phyloP scores from a whole-genome alignment of 495 filamentous ascomycete species.

The Talaromyces thailandensis region DNA sequence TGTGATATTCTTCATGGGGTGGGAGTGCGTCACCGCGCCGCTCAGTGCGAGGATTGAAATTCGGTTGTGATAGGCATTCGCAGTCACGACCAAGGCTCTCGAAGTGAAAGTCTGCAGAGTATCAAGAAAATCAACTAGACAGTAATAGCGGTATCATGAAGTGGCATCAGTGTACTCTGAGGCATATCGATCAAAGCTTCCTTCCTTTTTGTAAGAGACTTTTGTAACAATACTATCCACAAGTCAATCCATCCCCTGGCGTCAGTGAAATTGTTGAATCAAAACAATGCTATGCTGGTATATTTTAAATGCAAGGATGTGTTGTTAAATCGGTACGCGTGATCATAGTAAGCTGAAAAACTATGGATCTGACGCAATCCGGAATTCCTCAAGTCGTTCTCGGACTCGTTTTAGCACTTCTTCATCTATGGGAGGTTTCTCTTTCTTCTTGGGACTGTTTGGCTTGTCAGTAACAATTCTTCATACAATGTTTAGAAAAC shows the following conservation, averaged over 20 bases:
- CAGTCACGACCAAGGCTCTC: background rate
- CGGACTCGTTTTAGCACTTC: conserved; percentile 54
- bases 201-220: background rate
- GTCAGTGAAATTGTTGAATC: background rate
- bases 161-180: background rate
- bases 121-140: no score
- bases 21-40: background rate
- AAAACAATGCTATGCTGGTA: background rate
- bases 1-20: no score
- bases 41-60: background rate
- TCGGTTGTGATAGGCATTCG: background rate
- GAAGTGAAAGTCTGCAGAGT: no score
- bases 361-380: conserved; percentile 12
- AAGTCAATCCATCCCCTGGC: background rate
- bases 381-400: conserved; percentile 42
- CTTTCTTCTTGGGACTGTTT: conserved; percentile 45
- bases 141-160: background rate
- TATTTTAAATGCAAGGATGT: conserved; percentile 4
- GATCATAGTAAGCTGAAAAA: background rate
- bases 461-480: conserved; percentile 15
- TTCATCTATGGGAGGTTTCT: conserved; percentile 55
- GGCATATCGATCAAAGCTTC: background rate
- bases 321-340: background rate
- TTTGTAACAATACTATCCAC: background rate
- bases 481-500: conserved; percentile 13